Evolutionary conservation across 352 stramenopile genomes (phyloP), one percentile per base, ranked within the genome.

Genomic region (Phytophthora palmivora): DNA sequence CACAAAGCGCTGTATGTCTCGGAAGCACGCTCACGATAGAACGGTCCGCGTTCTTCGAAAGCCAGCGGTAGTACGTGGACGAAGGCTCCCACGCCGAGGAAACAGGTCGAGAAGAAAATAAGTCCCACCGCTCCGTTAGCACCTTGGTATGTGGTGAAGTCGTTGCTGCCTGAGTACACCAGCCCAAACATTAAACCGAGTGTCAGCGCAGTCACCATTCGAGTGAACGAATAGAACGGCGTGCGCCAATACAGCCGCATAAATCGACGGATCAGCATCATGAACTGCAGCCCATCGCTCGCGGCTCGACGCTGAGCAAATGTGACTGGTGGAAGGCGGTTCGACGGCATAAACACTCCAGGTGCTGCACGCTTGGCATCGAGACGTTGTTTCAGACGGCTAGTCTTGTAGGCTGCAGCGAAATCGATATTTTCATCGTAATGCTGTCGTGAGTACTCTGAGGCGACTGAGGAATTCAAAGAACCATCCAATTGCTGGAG

Each of bases 21-120:
- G 14, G 88, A 85, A 19, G 88, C 80, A 8, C 95, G 89, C 65
- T 98, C 93, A 8, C 92, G 76, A 79, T 98, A 98, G 58, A 91
- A 98, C 46, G 92, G 82, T 4, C 91, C 89, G 24, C 93, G 79
- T 52, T 97, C 88, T 37, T 85, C 76, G 64, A 91, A 82, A 36
- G 92, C 84, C 4, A 96, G 59, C 6, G 87, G 79, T 6, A 97
- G 46, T 3, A 89, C 73, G 2, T 77, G 83, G 21, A 91, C 61
- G 39, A 94, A 86, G 26, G 74, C 77, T 12, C 81, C 78, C 22
- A 95, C 73, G 22, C 78, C 73, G 37, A 92, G 76, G 54, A 97
- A 96, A 44, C 85, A 68, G 15, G 87, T 85, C 8, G 80, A 83
- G 6, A 91, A 82, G 63, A 95, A 97, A 34, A 96, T 89, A 0